Evolutionary conservation across 495 filamentous ascomycete species (phyloP).

Genomic region (Bathelium albidoporum): DNA sequence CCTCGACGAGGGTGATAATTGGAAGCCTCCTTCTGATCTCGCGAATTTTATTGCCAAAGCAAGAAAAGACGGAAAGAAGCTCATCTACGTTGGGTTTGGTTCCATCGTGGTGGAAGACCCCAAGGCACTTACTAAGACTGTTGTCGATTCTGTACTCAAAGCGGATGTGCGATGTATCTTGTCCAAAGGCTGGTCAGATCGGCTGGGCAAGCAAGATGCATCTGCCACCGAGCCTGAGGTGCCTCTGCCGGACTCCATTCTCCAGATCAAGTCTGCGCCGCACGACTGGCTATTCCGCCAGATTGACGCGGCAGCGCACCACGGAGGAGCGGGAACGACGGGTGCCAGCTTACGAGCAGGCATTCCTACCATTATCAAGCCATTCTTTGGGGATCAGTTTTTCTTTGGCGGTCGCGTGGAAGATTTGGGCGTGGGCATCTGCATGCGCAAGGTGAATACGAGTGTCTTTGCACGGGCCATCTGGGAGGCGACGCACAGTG

Average conservation of each 20-base stretch:
- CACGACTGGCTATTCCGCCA: conserved; percentile 96
- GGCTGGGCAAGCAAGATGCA: conserved; percentile 52
- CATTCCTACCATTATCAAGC: conserved; percentile 87
- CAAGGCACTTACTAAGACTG: conserved; percentile 72
- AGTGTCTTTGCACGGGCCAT: conserved; percentile 70
- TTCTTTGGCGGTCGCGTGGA: conserved; percentile 88
- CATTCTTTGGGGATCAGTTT: conserved; percentile 96
- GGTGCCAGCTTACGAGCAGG: conserved; percentile 88
- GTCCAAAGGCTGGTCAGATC: conserved; percentile 98
- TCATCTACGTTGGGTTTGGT: conserved; percentile 95
- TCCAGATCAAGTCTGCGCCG: conserved; percentile 80
- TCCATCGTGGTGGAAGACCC: conserved; percentile 93
- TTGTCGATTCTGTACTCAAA: conserved; percentile 81
- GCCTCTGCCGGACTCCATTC: conserved; percentile 66
- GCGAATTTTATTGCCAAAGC: conserved; percentile 71
- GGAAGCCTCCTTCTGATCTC: conserved; percentile 66
- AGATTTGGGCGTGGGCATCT: conserved; percentile 85
- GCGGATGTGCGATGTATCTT: conserved; percentile 92
- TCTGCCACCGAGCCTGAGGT: conserved; percentile 47
- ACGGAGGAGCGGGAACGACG: conserved; percentile 91
- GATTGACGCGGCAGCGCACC: conserved; percentile 89
- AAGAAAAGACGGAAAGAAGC: conserved; percentile 69
- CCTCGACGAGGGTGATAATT: conserved; percentile 68
- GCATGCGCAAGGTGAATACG: conserved; percentile 78
- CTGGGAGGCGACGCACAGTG: conserved; percentile 83